Evolutionary conservation across 106 monocot species (phyloP).

Genomic region (Ottelia alismoides): DNA sequence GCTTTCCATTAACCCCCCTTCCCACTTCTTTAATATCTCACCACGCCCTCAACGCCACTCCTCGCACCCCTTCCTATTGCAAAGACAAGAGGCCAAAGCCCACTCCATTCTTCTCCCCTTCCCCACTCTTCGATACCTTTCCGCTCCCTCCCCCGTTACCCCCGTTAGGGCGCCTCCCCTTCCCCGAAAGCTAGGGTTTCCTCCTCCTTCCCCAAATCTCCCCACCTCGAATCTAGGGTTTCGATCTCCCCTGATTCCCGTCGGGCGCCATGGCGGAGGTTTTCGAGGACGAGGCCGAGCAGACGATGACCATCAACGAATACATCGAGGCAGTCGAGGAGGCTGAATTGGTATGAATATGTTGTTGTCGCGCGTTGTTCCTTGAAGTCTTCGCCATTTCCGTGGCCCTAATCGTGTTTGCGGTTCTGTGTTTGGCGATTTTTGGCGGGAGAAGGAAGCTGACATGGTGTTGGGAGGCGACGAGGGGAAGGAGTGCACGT

Average conservation of each 20-base stretch:
- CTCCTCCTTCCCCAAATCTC: background rate
- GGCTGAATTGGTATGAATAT: constrained; percentile 53
- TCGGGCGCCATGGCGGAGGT: constrained; percentile 37
- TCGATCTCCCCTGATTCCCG: too few species aligned
- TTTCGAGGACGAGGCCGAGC: constrained; percentile 79
- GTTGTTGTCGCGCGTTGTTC: background rate
- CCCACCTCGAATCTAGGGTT: background rate
- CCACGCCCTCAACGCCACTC: too few species aligned
- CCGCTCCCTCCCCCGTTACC: background rate
- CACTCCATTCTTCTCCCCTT: background rate
- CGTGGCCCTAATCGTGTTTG: background rate
- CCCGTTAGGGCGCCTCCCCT: background rate
- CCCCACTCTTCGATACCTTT: background rate
- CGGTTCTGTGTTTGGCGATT: background rate
- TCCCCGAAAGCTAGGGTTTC: background rate
- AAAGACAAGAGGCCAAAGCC: too few species aligned
- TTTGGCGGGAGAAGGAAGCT: constrained; percentile 60
- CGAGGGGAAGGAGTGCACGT: constrained; percentile 94
- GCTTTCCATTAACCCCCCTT: background rate
- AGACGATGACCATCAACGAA: constrained; percentile 65
- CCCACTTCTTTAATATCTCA: background rate
- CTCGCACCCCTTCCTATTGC: too few species aligned
- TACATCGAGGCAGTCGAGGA: constrained; percentile 80
- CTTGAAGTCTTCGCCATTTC: background rate
- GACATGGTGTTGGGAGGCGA: constrained; percentile 97